A percentile compares a stretch with the other conserved stretches of the same genome.
These are phyloP conservation scores for Leccinum subtestaceum DNA, from an alignment of 768 basidiomycete species.

Conservation along the genomic window DNA sequence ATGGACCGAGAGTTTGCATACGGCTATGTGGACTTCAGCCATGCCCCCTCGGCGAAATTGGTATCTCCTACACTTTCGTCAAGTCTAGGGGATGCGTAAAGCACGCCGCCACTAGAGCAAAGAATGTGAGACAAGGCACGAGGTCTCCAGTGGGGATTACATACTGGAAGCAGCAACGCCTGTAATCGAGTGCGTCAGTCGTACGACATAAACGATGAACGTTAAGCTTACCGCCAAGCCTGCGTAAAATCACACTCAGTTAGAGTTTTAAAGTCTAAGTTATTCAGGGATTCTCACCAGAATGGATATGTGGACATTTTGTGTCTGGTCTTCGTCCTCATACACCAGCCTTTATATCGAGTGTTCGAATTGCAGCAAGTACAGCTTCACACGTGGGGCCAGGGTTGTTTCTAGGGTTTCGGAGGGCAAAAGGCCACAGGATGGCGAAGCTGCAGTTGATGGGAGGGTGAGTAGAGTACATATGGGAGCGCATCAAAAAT, in stretches of 20 bases:
- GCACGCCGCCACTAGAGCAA: constrained; percentile 65
- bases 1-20: constrained; percentile 69
- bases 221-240: constrained; percentile 57
- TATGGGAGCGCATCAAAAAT: constrained; percentile 2
- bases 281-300: constrained; percentile 23
- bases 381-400: constrained; percentile 12
- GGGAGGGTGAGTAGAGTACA: neutral
- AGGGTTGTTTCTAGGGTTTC: neutral
- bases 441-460: neutral
- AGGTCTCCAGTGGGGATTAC: constrained; percentile 21
- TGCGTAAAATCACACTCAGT: constrained; percentile 23
- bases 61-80: constrained; percentile 69
- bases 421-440: constrained; percentile 22
- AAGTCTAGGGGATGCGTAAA: constrained; percentile 83
- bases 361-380: constrained; percentile 4
- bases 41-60: neutral
- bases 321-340: constrained; percentile 5
- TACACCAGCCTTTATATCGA: constrained; percentile 19
- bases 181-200: constrained; percentile 26
- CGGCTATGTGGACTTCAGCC: constrained; percentile 44
- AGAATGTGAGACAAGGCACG: constrained; percentile 1
- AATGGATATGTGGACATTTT: constrained; percentile 32
- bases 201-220: neutral
- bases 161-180: constrained; percentile 64
- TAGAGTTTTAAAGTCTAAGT: neutral